Evolutionary conservation across 768 basidiomycete genomes (phyloP), one percentile per base, ranked within the genome.

Genomic region (Pisolithus sp.): DNA sequence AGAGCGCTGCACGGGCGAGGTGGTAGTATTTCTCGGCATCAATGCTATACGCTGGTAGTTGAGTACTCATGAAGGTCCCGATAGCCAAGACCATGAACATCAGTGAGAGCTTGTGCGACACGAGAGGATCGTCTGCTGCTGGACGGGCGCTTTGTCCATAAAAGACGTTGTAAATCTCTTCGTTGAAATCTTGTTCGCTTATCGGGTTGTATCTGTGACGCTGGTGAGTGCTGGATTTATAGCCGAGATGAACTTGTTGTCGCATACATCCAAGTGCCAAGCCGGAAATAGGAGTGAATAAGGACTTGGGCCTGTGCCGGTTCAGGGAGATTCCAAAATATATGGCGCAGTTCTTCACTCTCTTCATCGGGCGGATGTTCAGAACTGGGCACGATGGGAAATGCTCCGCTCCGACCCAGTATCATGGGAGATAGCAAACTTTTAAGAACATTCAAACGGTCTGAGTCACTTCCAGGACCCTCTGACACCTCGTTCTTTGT

Each of bases 11-110:
- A 52, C 80, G 76, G 3, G 82, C 81, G 17, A 86, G 67, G 51
- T 84, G 82, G 56, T 85, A 77, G 56, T 82, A 86, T 61, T 83
- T 83, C 62, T 85, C 82, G 1, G 84, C 84, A 50, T 86, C 84
- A 41, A 83, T 60, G 48, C 74, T 82, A 60, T 85, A 85, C 0
- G 83, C 76, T 15, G 77, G 70, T 36, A 79, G 66, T 17, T 70
- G 63, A 4, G 75, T 73, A 59, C 85, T 77, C 75, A 84, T 80
- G 46, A 85, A 72, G 10, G 76, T 76, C 3, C 83, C 85, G 54
- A 86, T 80, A 0, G 83, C 80, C 7, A 86, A 73, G 18, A 86
- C 71, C 70, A 85, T 82, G 60, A 81, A 86, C 68, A 83, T 65
- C 46, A 84, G 71, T 1, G 82, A 76, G 34, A 86, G 77, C 5